Evolutionary conservation across 2,329 filamentous ascomycete genomes (phyloP).

Genomic region (Parastagonospora nodorum): DNA sequence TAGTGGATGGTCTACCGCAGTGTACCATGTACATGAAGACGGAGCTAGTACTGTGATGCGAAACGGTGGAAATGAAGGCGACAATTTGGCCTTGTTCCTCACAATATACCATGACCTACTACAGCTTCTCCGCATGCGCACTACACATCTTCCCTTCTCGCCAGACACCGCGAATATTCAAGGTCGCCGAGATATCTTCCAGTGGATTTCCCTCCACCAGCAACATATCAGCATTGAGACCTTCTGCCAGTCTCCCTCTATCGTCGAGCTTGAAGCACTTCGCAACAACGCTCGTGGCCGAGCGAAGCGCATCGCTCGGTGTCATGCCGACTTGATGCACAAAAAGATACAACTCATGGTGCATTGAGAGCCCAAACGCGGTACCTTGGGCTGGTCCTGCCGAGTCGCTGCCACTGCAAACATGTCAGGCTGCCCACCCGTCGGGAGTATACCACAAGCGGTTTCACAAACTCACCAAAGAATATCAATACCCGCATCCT

Average conservation of each 20-base stretch:
- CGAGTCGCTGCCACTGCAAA: constrained; percentile 48
- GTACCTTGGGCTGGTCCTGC: constrained; percentile 52
- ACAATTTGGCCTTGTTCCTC: too few species aligned
- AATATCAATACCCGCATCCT: constrained; percentile 48
- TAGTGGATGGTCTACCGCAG: too few species aligned
- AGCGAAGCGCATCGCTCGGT: constrained; percentile 48
- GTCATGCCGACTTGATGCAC: constrained; percentile 51
- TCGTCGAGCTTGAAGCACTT: constrained; percentile 49
- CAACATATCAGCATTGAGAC: constrained; percentile 50
- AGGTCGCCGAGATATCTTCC: constrained; percentile 47
- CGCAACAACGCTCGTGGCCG: constrained; percentile 50
- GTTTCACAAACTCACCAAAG: constrained; percentile 39
- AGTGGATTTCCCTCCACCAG: constrained; percentile 53
- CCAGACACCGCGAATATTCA: constrained; percentile 53
- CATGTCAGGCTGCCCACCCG: constrained; percentile 5
- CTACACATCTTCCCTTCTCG: constrained; percentile 43
- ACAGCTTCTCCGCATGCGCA: constrained; percentile 17
- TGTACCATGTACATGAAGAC: too few species aligned
- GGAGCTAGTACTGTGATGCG: too few species aligned
- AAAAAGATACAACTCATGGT: constrained; percentile 51
- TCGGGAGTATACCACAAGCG: not conserved
- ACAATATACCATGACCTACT: too few species aligned
- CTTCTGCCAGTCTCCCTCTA: constrained; percentile 47
- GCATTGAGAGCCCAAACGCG: constrained; percentile 49
- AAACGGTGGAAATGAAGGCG: too few species aligned